Base-by-base conservation (phyloP, 2,329 filamentous ascomycete species). In the Dactylellina parvicollis region DNA sequence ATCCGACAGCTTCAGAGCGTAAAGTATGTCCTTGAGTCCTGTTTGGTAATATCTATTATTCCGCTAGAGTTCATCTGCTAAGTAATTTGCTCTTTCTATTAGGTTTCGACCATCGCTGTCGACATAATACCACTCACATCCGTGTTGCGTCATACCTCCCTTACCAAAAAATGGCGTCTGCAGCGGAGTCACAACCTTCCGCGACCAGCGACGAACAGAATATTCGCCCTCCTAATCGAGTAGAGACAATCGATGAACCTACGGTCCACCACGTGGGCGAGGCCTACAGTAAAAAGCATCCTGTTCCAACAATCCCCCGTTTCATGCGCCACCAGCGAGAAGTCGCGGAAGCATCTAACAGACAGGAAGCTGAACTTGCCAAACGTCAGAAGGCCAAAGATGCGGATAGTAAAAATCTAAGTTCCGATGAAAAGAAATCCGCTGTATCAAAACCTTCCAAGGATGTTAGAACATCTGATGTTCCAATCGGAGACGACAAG, bases 401-500 rank as follows among this genome's bases (percentile, higher is more conserved):
- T 32, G 42, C 24, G 9, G 32, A 59, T 32, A 60, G 34, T 24
- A 47, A 55, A 32, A 56, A 55, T 22, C 3, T 5, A 1, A 40
- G 22, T 2, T 22, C 18, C 20, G 18, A 28, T 28, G 38, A 18
- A 18, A 38, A 59, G 28, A 60, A 59, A 18, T n/a, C 42, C 14
- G 20, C 24, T 10, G 28, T 32, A 3, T 36, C 47, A 38, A 65
- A 65, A 22, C 59, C 60, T 32, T 26, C 42, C 3, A 72, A 72
- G 22, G 67, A 72, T 47, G 50, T 59, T 2, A 65, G 67, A 38
- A 98, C 94, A 0, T 93, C 92, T 24, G 95, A 98, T 81, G 92
- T 98, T 0, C 95, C 95, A 2, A 96, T 98, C 69, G 91, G 93
- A 79, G 94, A 93, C 78, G 94, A 98, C 80, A 97, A 95, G 85